Conservation (phyloP, 2,329 filamentous ascomycete species). For the Thelonectria rubi region DNA sequence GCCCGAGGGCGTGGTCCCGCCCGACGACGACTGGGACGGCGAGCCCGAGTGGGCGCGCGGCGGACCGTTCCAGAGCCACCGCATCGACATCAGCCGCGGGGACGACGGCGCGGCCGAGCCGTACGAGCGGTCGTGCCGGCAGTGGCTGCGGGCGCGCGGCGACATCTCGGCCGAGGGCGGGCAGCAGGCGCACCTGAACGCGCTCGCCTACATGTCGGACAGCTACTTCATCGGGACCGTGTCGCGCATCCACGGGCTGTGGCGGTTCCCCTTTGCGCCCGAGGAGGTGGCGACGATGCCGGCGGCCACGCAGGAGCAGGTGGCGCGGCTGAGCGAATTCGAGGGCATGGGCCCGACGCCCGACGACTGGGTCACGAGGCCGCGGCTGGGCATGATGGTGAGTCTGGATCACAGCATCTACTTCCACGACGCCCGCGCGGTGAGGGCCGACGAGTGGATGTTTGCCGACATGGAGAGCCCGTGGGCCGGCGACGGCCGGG, state of each 20-base stretch:
- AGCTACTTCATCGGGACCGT: slow-evolving; percentile 94
- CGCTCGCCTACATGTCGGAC: slow-evolving; percentile 93
- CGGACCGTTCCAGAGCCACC: slow-evolving; percentile 58
- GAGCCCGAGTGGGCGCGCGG: slow-evolving; percentile 61
- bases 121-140: slow-evolving; percentile 72
- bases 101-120: slow-evolving; percentile 58
- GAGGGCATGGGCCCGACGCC: slow-evolving; percentile 52
- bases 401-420: slow-evolving; percentile 80
- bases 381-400: slow-evolving; percentile 84
- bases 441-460: slow-evolving; percentile 78
- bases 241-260: slow-evolving; percentile 80
- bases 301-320: slow-evolving; percentile 49
- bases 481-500: slow-evolving; percentile 81
- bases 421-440: slow-evolving; percentile 68
- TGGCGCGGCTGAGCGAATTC: slow-evolving; percentile 52
- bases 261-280: slow-evolving; percentile 70
- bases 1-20: slow-evolving; percentile 55
- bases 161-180: slow-evolving; percentile 78
- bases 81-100: slow-evolving; percentile 51
- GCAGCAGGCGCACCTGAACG: slow-evolving; percentile 82
- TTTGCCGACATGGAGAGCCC: slow-evolving; percentile 82
- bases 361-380: slow-evolving; percentile 60
- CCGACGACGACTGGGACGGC: slow-evolving; percentile 51
- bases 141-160: slow-evolving; percentile 81
- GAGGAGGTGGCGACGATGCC: slow-evolving; percentile 63